Conservation (phyloP, 257 asterid genomes). For the Capsicum rhomboideum region DNA sequence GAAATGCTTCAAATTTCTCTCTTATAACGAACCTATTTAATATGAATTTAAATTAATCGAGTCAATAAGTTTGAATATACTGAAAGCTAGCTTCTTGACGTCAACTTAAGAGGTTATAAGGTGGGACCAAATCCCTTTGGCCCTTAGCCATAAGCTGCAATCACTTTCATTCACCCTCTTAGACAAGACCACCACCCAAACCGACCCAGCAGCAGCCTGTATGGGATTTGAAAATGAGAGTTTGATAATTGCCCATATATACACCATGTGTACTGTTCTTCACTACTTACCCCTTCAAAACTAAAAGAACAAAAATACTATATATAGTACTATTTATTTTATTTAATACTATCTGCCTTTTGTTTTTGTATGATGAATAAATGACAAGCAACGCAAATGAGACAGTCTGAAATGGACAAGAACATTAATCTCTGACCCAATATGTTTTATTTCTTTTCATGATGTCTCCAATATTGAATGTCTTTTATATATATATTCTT, state of each 20-base stretch:
- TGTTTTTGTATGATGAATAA: background rate
- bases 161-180: background rate
- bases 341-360: background rate
- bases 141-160: background rate
- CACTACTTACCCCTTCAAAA: background rate
- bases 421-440: background rate
- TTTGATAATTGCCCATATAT: background rate
- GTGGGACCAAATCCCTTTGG: background rate
- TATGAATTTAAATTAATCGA: background rate
- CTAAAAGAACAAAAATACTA: background rate
- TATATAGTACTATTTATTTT: background rate
- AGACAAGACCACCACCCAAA: background rate
- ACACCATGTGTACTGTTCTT: background rate
- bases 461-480: background rate
- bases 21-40: background rate
- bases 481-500: background rate
- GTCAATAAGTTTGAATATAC: background rate
- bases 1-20: too few relatives aligned
- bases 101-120: background rate
- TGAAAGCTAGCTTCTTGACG: background rate
- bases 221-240: background rate
- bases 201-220: background rate
- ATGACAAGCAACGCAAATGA: background rate
- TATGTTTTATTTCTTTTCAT: background rate
- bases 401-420: background rate